These are phyloP conservation scores for Cytospora piceae DNA, from an alignment of 2,329 filamentous ascomycete species.

Conservation along the genomic window DNA sequence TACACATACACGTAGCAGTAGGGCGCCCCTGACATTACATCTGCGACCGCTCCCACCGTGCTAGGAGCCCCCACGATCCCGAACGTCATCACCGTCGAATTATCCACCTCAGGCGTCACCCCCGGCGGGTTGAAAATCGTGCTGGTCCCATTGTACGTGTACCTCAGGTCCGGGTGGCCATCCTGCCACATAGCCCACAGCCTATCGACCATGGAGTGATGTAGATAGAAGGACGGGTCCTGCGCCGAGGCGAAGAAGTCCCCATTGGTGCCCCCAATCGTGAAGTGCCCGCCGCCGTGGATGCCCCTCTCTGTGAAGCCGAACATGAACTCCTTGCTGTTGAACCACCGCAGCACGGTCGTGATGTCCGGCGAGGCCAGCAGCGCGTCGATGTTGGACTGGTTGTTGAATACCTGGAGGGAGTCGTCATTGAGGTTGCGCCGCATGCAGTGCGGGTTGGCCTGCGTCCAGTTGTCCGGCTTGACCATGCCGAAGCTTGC, in stretches of 20 bases:
- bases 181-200: constrained; percentile 33
- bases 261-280: constrained; percentile 17
- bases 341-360: constrained; percentile 29
- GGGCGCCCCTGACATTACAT: constrained; percentile 5
- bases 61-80: constrained; percentile 9
- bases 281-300: constrained; percentile 23
- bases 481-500: constrained; percentile 31
- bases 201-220: constrained; percentile 39
- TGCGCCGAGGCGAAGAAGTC: constrained; percentile 20
- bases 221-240: constrained; percentile 43
- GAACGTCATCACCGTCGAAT: constrained; percentile 20
- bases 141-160: constrained; percentile 23
- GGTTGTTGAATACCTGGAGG: constrained; percentile 22
- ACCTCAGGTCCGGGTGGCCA: constrained; percentile 8
- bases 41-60: constrained; percentile 11
- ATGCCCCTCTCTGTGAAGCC: constrained; percentile 20
- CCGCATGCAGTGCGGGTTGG: constrained; percentile 23
- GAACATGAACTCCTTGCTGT: constrained; percentile 14
- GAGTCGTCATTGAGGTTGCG: constrained; percentile 26
- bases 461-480: constrained; percentile 21
- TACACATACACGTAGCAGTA: constrained; percentile 26
- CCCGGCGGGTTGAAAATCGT: constrained; percentile 22
- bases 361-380: constrained; percentile 30
- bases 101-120: constrained; percentile 20
- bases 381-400: constrained; percentile 31